Evolutionary conservation across 202 grass and related monocot species (phyloP), one percentile per base, ranked within the genome.

Genomic region (Saccharum hybrid): DNA sequence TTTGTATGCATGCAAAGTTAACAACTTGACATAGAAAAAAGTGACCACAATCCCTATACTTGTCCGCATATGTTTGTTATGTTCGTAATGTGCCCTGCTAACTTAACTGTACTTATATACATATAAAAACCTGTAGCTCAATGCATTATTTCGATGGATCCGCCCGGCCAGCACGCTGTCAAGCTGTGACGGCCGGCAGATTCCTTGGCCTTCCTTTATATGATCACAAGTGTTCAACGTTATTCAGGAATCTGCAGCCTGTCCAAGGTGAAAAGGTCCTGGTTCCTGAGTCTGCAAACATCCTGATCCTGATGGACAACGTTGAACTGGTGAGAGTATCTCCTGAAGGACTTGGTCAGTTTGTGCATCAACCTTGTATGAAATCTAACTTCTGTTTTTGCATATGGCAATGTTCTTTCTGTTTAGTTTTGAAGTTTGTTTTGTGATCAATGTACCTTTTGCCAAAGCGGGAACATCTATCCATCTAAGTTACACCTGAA

Each of bases 291-390:
- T 42, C 68, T 71, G 21, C 21, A 46, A 15, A 12, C 68, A 71
- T 71, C 68, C 22, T 8, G 42, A 46, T 71, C 68, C 21, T 8
- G 41, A 46, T 71, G 68, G 68, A 71, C 68, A 71, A 71, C 12
- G 42, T 30, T 71, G 68, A 71, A 0, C 68, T 8, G 68, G 68
- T 71, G 68, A 46, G 14, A 13, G 5, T 14, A 71, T 26, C 41
- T 22, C 39, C 67, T 42, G n/a, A 26, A 1, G 2, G n/a, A 8
- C 21, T 51, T 49, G 7, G 3, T 33, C 23, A 10, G 15, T 72
- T 31, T 72, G 46, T 31, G 6, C 21, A 9, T 14, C 18, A 10
- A 19, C 7, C 4, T 42, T 42, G 66, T 37, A 36, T 23, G n/a
- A 22, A 23, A 42, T 70, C 67, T 23, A 40, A 14, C 39, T 26